Evolutionary conservation across 2,329 filamentous ascomycete genomes (phyloP), one percentile per base, ranked within the genome.

Genomic region (Penicillium sp.): DNA sequence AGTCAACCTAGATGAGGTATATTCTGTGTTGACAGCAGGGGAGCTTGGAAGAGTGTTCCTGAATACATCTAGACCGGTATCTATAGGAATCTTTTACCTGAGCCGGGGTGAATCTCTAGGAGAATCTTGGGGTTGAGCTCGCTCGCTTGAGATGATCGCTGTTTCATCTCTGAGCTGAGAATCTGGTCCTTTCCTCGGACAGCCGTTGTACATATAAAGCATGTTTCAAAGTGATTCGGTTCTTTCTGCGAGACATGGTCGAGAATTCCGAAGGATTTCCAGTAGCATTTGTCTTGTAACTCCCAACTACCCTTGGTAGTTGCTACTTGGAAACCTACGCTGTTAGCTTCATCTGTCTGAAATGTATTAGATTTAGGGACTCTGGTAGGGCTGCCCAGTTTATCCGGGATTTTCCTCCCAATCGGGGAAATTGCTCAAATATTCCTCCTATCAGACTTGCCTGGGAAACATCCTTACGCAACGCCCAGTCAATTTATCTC

Each of bases 181-280:
- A 32, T n/a, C 20, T 26, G 46, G 40, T 50, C 14, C 53, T 40
- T 58, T 49, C 37, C 47, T 49, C 32, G n/a, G 50, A 56, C 35
- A 56, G 52, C 47, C 53, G 55, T 57, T 66, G 64, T 65, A 66
- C 59, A 66, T 64, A 66, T 62, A 58, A 62, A 59, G 26, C 39
- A 57, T 34, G 16, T 57, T 53, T 52, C 43, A 57, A 55, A 40
- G 42, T 57, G 55, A 54, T 59, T 53, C 52, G 56, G 29, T 54
- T 50, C 20, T 38, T 32, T 44, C 34, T 29, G 32, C 18, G 42
- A 44, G 38, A 44, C n/a, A 11, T 38, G 20, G 18, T 38, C n/a
- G n/a, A 22, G 14, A 20, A 13, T 29, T 37, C 20, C 5, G 13
- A 56, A 34, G 13, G 45, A 22, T 24, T 42, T 35, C 20, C 5